Conservation (phyloP, 495 filamentous ascomycete genomes). For the Talaromyces ruber region DNA sequence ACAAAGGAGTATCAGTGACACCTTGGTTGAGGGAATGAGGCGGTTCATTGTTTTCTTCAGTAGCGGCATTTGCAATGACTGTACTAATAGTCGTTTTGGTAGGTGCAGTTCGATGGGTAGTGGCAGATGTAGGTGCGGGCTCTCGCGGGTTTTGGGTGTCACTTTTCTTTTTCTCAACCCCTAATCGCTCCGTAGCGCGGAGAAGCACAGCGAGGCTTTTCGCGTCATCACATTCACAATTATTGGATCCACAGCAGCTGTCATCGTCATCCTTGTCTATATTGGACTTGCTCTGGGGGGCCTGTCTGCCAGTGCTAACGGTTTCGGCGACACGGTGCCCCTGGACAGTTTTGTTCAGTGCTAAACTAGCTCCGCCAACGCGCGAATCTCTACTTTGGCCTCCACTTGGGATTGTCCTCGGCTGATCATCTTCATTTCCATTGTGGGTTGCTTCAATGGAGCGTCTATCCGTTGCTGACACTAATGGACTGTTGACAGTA, state of each 20-base stretch:
- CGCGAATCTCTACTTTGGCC: background rate
- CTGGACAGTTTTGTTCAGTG: background rate
- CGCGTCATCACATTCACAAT: conserved; percentile 3
- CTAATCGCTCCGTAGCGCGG: conserved; percentile 2
- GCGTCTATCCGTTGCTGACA: background rate
- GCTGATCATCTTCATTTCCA: background rate
- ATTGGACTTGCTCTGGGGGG: background rate
- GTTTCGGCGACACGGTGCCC: background rate
- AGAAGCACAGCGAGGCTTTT: conserved; percentile 6
- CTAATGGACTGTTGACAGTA: background rate
- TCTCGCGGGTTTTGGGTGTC: background rate
- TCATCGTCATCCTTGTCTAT: background rate
- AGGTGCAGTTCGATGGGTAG: background rate
- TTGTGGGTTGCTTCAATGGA: background rate
- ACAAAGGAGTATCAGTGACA: conserved; percentile 4
- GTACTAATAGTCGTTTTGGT: background rate
- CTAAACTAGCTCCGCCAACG: background rate
- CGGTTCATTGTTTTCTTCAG: background rate
- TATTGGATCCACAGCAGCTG: background rate
- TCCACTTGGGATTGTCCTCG: background rate
- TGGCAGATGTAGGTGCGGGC: background rate
- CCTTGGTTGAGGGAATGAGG: conserved; percentile 6
- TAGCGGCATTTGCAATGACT: background rate
- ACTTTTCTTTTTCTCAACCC: background rate
- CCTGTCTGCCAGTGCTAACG: background rate